Evolutionary conservation across 176 grass and related monocot species (phyloP), one percentile per base, ranked within the genome.

Genomic region (sorghum (Sorghum bicolor)): DNA sequence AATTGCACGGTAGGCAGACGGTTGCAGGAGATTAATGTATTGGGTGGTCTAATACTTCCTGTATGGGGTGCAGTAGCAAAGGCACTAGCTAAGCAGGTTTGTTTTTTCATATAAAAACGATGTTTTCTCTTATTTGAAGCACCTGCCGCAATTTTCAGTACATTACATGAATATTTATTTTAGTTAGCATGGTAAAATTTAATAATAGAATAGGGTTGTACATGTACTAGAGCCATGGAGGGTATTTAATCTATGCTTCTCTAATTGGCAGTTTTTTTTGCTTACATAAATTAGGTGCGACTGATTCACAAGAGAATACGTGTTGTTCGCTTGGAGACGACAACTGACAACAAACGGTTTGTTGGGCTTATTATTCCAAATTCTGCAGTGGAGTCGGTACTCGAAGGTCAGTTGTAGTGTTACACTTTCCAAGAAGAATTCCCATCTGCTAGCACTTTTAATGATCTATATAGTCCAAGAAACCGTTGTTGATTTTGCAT

Each of bases 321-420:
- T 53, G 86, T 99, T 31, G 74, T 88, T 10, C 91, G 91, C 45
- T 78, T 96, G 76, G 93, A 96, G 77, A 99, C 90, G 1, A 98
- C 91, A 30, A 82, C 78, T 43, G 89, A 99, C 12, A 87, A 82
- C 40, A 80, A 80, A 66, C 80, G 89, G 0, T 77, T 94, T 61
- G 96, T 99, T 82, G 96, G 93, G 9, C 93, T 98, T 82, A 80
- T 92, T 31, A 92, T 98, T 84, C 93, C 96, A 71, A 98, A 93
- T 88, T 83, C 84, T 76, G 96, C 96, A 48, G 91, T 95, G 70
- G 89, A 92, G 34, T 89, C 85, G 3, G 91, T 95, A 75, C 79
- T 95, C 70, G 69, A 92, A 95, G 93, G 95, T 92, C 68, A 77
- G 79, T 78, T 90, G 25, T 53, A 36, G 48, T 43, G 2, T 82